Conservation (phyloP, 768 basidiomycete genomes). For the Leccinum incarnatum region DNA sequence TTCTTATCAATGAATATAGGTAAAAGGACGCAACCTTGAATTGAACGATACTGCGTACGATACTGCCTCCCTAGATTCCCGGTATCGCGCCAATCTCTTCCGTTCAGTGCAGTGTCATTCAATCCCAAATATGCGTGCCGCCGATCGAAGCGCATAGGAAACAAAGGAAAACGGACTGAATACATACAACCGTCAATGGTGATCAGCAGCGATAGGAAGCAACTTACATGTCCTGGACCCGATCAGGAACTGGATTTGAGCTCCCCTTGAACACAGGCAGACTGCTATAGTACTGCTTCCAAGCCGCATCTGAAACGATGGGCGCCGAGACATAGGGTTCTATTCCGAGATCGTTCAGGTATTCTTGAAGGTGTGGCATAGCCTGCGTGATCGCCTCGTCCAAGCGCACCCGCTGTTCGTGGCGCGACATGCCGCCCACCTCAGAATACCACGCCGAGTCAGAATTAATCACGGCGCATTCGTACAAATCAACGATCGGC, state of each 20-base stretch:
- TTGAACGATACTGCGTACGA: too few species aligned
- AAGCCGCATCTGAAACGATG: conserved; percentile 48
- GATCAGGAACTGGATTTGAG: conserved; percentile 36
- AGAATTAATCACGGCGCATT: conserved; percentile 27
- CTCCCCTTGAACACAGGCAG: conserved; percentile 44
- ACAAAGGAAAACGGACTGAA: too few species aligned
- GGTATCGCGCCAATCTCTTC: too few species aligned
- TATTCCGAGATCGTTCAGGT: conserved; percentile 44
- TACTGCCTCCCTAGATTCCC: too few species aligned
- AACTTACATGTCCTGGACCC: conserved; percentile 42
- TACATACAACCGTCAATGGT: too few species aligned
- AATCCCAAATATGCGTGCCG: too few species aligned
- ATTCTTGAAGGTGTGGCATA: conserved; percentile 35
- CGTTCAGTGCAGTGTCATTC: too few species aligned
- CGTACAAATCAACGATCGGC: conserved; percentile 55
- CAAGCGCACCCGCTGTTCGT: conserved; percentile 46
- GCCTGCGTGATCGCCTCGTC: conserved; percentile 34
- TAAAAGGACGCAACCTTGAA: too few species aligned
- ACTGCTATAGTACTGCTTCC: conserved; percentile 44
- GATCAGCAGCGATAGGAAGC: neutral
- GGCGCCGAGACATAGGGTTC: conserved; percentile 52
- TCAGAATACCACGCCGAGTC: conserved; percentile 14
- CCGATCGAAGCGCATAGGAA: too few species aligned
- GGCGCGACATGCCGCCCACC: conserved; percentile 18
- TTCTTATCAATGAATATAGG: neutral